Evolutionary conservation across 1,139 yeast species (phyloP), one percentile per base, ranked within the genome.

Genomic region (Suhomyces yuchorum): DNA sequence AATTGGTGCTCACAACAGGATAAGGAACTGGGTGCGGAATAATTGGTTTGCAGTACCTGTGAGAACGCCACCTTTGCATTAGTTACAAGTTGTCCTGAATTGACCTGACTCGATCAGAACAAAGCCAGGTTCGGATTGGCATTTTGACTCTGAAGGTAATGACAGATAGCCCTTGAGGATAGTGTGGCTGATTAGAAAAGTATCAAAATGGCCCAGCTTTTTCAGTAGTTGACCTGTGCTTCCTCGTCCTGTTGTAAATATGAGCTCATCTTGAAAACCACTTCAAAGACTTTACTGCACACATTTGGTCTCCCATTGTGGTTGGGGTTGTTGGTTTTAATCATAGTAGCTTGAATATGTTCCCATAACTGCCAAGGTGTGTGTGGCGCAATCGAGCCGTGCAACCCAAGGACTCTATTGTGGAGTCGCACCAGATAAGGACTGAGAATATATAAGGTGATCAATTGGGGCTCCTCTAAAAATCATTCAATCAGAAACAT

Each of bases 401-500:
- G 28, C 26, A 8, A 20, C 28, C 39, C 39, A 20, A 17, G 37
- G 37, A 17, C 22, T 14, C 8, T n/a, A 30, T 14, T 15, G 34
- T 30, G 39, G 26, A 36, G 24, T 36, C 24, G 28, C 28, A 14
- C 22, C 8, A 19, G 24, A 14, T 22, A 36, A 20, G 18, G 9
- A 14, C 18, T 7, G 12, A n/a, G 8, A 14, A 9, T 30, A 30
- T 30, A 14, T 30, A 30, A 30, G 18, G 34, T 7, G 34, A 26
- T 26, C 30, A 4, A 26, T 26, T 4, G 30, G 6, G 11, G 11
- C 26, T 26, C 14, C 14, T 11, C n/a, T 12, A 26, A 11, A 14
- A 30, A 30, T 30, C 18, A 30, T 30, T 8, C 34, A 30, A 5
- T 30, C 18, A 14, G 19, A 17, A 38, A 24, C 8, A 59, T 59